A percentile compares a stretch with the other conserved stretches of the same genome.
phyloP scores from a whole-genome alignment of 2,329 filamentous ascomycete genomes.

The Colletotrichum sp. region DNA sequence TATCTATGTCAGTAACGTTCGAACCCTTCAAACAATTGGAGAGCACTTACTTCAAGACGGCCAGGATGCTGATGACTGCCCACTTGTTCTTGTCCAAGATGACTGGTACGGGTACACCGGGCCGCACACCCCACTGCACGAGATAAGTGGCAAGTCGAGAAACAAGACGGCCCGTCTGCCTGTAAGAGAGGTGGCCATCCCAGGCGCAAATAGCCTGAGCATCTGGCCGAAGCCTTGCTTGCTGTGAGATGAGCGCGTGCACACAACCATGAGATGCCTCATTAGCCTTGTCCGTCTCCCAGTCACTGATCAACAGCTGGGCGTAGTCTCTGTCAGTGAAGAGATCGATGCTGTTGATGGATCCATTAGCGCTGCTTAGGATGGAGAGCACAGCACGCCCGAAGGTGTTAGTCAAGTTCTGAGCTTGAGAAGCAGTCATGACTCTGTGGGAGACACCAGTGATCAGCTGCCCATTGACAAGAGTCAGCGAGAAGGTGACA shows the following conservation, averaged over 20 bases:
- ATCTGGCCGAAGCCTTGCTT: constrained; percentile 42
- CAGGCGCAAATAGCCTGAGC: constrained; percentile 47
- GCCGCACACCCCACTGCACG: constrained; percentile 51
- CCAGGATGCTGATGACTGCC: constrained; percentile 73
- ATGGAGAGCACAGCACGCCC: constrained; percentile 55
- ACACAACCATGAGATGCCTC: constrained; percentile 46
- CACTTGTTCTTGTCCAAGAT: constrained; percentile 73
- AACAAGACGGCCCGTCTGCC: constrained; percentile 41
- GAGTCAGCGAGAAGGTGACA: constrained; percentile 49
- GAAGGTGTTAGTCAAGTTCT: constrained; percentile 57
- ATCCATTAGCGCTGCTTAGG: constrained; percentile 43
- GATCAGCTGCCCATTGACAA: constrained; percentile 44
- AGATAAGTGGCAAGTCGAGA: constrained; percentile 50
- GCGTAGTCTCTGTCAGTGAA: constrained; percentile 61
- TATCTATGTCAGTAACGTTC: constrained; percentile 31
- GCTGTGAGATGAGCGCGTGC: constrained; percentile 49
- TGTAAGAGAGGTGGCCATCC: constrained; percentile 50
- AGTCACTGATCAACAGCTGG: constrained; percentile 59
- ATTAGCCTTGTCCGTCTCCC: constrained; percentile 41
- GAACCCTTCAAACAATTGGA: constrained; percentile 23
- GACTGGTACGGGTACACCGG: constrained; percentile 66
- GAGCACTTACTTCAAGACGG: constrained; percentile 66
- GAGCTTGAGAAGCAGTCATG: constrained; percentile 46
- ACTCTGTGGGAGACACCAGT: constrained; percentile 50
- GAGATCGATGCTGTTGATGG: constrained; percentile 52